Conservation (phyloP, 176 grass and related monocot species). For the Oryza australiensis region DNA sequence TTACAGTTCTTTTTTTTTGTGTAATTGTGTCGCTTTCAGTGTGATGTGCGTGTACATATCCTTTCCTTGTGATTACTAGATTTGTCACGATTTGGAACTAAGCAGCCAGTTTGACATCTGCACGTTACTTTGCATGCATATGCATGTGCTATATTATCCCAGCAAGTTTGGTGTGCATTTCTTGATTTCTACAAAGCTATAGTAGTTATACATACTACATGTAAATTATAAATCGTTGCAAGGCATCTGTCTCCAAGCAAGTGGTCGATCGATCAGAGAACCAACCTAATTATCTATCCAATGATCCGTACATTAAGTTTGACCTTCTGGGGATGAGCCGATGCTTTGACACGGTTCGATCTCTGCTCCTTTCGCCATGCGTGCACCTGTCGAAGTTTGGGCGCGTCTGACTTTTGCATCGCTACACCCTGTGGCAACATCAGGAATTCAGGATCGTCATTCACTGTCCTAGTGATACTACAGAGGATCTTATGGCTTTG, state of each 20-base stretch:
- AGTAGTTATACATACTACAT: neutral
- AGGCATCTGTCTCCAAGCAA: neutral
- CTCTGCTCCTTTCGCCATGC: neutral
- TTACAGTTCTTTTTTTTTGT: neutral
- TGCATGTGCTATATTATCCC: neutral
- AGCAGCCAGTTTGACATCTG: neutral
- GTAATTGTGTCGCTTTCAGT: neutral
- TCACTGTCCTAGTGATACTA: too few species aligned
- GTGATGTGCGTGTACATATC: neutral
- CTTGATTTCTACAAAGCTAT: neutral
- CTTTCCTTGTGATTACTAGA: neutral
- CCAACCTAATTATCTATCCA: neutral
- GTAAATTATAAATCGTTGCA: neutral
- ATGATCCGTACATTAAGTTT: neutral
- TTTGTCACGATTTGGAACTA: constrained; percentile 24
- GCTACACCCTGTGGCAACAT: neutral
- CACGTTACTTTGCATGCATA: neutral
- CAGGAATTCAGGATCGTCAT: neutral
- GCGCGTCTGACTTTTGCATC: neutral
- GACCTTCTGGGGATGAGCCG: neutral
- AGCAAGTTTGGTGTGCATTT: neutral
- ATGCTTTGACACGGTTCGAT: neutral
- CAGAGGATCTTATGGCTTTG: too few species aligned
- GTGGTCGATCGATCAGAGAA: neutral
- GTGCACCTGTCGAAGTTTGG: neutral